These are phyloP conservation scores for Imleria badia DNA, from an alignment of 768 basidiomycete genomes.

Conservation along the genomic window DNA sequence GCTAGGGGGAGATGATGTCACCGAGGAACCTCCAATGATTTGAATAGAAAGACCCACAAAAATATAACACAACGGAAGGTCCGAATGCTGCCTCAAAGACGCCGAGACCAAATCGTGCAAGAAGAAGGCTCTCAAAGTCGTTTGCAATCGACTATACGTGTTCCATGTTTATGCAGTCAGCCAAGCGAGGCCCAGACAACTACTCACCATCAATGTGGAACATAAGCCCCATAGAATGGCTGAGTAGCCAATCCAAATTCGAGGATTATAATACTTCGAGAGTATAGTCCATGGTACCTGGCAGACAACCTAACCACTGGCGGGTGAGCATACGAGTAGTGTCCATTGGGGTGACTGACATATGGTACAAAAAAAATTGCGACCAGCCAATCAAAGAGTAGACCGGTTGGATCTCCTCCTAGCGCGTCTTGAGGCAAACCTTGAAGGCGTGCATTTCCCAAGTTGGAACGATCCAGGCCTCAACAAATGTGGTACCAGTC, in stretches of 20 bases:
- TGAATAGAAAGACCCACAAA: slow-evolving; percentile 16
- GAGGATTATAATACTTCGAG: slow-evolving; percentile 70
- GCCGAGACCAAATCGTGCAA: slow-evolving; percentile 33
- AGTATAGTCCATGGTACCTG: slow-evolving; percentile 67
- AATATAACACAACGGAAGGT: slow-evolving; percentile 33
- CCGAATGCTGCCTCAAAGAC: slow-evolving; percentile 37
- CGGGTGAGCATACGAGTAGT: background rate
- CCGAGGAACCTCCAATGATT: slow-evolving; percentile 13
- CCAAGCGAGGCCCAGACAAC: background rate
- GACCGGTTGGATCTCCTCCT: slow-evolving; percentile 64
- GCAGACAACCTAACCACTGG: slow-evolving; percentile 53
- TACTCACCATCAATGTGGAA: slow-evolving; percentile 67
- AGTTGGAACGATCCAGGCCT: slow-evolving; percentile 72
- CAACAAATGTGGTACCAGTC: background rate
- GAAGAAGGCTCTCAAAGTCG: slow-evolving; percentile 28
- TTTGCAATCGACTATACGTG: slow-evolving; percentile 24
- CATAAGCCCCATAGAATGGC: slow-evolving; percentile 73
- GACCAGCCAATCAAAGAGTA: slow-evolving; percentile 76
- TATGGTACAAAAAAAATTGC: slow-evolving; percentile 81
- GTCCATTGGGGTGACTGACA: slow-evolving; percentile 36
- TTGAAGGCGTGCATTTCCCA: slow-evolving; percentile 78
- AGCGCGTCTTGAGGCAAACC: slow-evolving; percentile 65
- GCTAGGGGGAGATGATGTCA: slow-evolving; percentile 28
- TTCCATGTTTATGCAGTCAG: background rate
- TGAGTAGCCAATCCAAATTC: slow-evolving; percentile 63